Base-by-base conservation (phyloP, 306 rosid genomes). In the Biancaea sappan region DNA sequence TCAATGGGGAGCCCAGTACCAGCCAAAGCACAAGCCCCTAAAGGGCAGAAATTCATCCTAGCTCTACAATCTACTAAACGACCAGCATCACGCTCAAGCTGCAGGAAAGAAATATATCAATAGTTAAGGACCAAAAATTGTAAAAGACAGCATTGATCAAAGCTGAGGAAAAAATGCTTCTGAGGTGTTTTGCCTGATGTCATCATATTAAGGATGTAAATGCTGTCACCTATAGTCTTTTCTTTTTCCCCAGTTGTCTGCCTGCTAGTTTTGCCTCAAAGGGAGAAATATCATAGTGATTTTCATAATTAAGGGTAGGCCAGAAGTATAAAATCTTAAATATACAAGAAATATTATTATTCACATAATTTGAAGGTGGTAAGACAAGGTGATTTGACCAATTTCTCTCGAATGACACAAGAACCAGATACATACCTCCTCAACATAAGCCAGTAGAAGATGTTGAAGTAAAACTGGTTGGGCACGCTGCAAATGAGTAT, bases 1-100 rank as follows among this genome's bases (percentile, higher is more conserved):
- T 94, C 97, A 21, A 94, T 94, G n/a, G 99, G 97, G 44, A 94
- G 97, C 68, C 99, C 99, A 18, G 97, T 92, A 79, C 99, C 96
- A 4, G 99, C 99, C 85, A 94, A 71, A n/a, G 99, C 99, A 87
- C 99, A 94, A 69, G 96, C 97, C 16, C 99, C 99, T 71, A 94
- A 80, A 1, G 99, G 95, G 67, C 92, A 86, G 79, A 84, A 87
- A 87, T 94, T 94, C 87, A 90, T 67, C 83, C 99, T 88, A 77
- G 78, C 91, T 72, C 93, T 88, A 80, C 99, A 94, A 72, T 94
- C 99, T 52, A 84, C 66, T 72, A 92, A 86, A 41, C 97, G 97
- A 29, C 95, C 89, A 40, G 89, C 89, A 80, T 94, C 97, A 3
- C 99, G 94, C 67, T 94, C 97, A 75, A 94, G 88, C 97, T 94